Evolutionary conservation across 495 filamentous ascomycete genomes (phyloP).

Genomic region (Penicillium waksmanii): DNA sequence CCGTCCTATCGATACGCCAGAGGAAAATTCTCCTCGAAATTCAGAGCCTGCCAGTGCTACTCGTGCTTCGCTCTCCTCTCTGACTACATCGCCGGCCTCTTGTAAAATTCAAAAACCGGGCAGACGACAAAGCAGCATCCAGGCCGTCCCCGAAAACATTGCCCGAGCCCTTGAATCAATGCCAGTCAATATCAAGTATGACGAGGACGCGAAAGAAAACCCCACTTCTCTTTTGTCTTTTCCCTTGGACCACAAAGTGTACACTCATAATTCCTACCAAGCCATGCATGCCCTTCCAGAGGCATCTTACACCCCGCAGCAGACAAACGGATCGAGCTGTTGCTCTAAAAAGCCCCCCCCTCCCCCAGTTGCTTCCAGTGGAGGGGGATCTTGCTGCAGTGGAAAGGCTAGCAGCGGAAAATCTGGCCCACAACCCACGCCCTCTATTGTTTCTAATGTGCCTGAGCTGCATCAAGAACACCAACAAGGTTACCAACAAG

Average conservation of each 20-base stretch:
- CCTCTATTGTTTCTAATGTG: conserved; percentile 4
- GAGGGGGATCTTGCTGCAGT: conserved; percentile 38
- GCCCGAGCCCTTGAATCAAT: conserved; percentile 32
- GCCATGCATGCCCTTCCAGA: neutral
- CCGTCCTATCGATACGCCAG: neutral
- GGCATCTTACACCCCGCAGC: neutral
- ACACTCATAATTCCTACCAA: neutral
- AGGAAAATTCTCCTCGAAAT: neutral
- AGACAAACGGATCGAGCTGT: conserved; percentile 26
- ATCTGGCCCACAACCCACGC: conserved; percentile 9
- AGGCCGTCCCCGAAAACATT: conserved; percentile 33
- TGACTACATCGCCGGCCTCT: conserved; percentile 18
- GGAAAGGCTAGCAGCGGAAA: conserved; percentile 26
- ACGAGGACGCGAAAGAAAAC: conserved; percentile 12
- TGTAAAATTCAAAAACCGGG: conserved; percentile 34
- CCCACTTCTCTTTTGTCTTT: conserved; percentile 5
- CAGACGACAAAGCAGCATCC: conserved; percentile 31
- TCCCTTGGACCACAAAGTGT: conserved; percentile 11
- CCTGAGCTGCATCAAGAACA: conserved; percentile 5
- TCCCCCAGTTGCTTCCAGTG: conserved; percentile 16
- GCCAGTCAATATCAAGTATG: conserved; percentile 26
- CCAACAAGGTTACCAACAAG: neutral
- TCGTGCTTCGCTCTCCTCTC: conserved; percentile 12
- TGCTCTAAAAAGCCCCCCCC: conserved; percentile 33
- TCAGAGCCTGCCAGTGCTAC: conserved; percentile 9